Percentiles rank a stretch among this genome's conserved stretches.
phyloP scores from a whole-genome alignment of 2,329 filamentous ascomycete genomes.

The Cercospora zeae-maydis region DNA sequence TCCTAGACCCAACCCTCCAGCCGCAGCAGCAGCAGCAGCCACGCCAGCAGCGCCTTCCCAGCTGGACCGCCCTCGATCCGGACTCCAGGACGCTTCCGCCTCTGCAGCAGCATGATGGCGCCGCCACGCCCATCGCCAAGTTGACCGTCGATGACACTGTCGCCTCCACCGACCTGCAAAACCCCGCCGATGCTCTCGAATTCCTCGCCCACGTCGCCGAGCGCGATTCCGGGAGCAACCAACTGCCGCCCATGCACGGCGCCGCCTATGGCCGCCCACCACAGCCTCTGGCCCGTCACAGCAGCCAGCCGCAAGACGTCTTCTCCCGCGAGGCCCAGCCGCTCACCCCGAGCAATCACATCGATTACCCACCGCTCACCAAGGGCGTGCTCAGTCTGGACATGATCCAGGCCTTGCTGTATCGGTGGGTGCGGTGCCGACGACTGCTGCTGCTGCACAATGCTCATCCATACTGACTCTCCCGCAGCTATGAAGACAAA shows the following conservation, averaged over 20 bases:
- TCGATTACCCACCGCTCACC: constrained; percentile 32
- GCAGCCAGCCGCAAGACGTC: constrained; percentile 5
- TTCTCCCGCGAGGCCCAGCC: constrained; percentile 7
- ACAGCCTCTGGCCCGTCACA: constrained; percentile 10
- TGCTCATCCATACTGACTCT: not conserved
- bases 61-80: constrained; percentile 26
- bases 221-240: constrained; percentile 29
- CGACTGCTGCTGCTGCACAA: not conserved
- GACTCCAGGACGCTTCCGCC: constrained; percentile 31
- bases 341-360: constrained; percentile 18
- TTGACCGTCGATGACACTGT: constrained; percentile 35
- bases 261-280: constrained; percentile 24
- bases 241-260: constrained; percentile 32
- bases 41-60: constrained; percentile 22
- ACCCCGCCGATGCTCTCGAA: constrained; percentile 36
- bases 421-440: constrained; percentile 25
- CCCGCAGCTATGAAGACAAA: constrained; percentile 29
- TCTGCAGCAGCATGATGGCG: constrained; percentile 25
- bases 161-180: constrained; percentile 34
- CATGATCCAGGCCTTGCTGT: constrained; percentile 31
- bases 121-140: constrained; percentile 27
- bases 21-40: not conserved
- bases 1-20: constrained; percentile 10
- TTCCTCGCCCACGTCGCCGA: constrained; percentile 36
- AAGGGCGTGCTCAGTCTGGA: constrained; percentile 31